These are phyloP conservation scores for Calonectria pteridis DNA, from an alignment of 2,329 filamentous ascomycete species.

Conservation along the genomic window DNA sequence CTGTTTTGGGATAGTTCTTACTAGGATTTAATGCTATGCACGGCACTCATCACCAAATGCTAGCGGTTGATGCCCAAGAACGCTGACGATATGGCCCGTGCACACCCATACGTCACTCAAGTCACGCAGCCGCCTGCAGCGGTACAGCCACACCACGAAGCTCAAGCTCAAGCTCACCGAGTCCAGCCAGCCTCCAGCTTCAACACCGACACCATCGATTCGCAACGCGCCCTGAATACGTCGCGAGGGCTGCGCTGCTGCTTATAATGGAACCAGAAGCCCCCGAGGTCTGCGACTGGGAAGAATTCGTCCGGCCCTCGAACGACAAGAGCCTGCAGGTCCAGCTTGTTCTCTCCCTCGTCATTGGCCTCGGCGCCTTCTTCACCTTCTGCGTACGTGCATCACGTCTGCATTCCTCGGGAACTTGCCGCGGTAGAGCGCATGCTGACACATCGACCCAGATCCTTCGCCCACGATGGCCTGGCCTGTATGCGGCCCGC, in stretches of 20 bases:
- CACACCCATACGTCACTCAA: slow-evolving; percentile 21
- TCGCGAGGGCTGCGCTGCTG: slow-evolving; percentile 5
- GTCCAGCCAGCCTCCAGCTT: not conserved
- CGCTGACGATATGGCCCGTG: slow-evolving; percentile 15
- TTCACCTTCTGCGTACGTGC: slow-evolving; percentile 78
- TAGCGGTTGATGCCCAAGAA: slow-evolving; percentile 4
- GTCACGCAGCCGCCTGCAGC: slow-evolving; percentile 20
- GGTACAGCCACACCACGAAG: not conserved
- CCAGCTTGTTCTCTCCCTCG: slow-evolving; percentile 79
- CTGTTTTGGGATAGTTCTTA: not conserved
- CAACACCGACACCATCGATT: not conserved
- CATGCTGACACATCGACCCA: slow-evolving; percentile 48
- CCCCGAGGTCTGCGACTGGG: slow-evolving; percentile 39
- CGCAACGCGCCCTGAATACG: not conserved
- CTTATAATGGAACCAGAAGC: slow-evolving; percentile 14
- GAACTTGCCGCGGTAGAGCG: not conserved
- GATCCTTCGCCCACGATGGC: slow-evolving; percentile 92
- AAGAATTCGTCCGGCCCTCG: slow-evolving; percentile 42
- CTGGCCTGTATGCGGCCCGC: slow-evolving; percentile 87
- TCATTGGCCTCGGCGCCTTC: slow-evolving; percentile 78
- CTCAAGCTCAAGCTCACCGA: slow-evolving; percentile 12
- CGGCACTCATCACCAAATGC: not conserved
- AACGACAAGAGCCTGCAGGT: slow-evolving; percentile 63
- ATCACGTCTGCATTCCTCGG: not conserved
- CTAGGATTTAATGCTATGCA: not conserved